Base-by-base conservation (phyloP, 495 filamentous ascomycete genomes). In the Penicillium silybi region DNA sequence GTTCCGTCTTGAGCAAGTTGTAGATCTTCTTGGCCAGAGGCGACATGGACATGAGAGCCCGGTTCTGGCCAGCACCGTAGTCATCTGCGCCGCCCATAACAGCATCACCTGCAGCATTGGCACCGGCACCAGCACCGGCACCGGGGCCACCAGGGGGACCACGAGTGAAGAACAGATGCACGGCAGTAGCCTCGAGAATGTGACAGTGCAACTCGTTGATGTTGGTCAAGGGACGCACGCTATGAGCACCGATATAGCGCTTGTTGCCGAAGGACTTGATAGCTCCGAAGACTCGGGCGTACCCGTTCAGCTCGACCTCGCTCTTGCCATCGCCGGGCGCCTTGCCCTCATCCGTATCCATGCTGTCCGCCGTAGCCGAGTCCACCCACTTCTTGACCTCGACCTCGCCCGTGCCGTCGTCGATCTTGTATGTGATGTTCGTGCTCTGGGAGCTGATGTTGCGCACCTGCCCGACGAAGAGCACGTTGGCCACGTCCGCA, bases 351-450 rank as follows among this genome's bases (percentile, higher is more conserved):
- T 73, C 64, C 25, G 62, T 74, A 44, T 80, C 77, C 69, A 79
- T 79, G 26, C 67, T 71, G 23, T 80, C 77, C 10, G 65, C 68
- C 6, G 66, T 67, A 49, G 76, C 73, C 6, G 77, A 65, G 72
- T 96, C 89, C 18, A 91, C 73, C 89, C 90, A 97, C 68, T 88
- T 83, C 76, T 96, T 97, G 37, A 90, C 91, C 75, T 98, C 93
- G 49, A 96, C 83, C 23, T 82, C 77, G 51, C 89, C 93, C 0
- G 93, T 97, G 68, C 95, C 93, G 72, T 98, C 93, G 72, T 97
- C 95, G 57, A 97, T 71, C 58, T 83, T 86, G 80, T 95, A 97
- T 27, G 88, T 95, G 53, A 88, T 79, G 74, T 96, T 95, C 48
- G 92, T 96, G 42, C 87, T 78, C 73, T 95, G 90, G n/a, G 79